These are phyloP conservation scores for Annulohypoxylon stygium DNA, from an alignment of 495 filamentous ascomycete genomes.

Conservation along the genomic window DNA sequence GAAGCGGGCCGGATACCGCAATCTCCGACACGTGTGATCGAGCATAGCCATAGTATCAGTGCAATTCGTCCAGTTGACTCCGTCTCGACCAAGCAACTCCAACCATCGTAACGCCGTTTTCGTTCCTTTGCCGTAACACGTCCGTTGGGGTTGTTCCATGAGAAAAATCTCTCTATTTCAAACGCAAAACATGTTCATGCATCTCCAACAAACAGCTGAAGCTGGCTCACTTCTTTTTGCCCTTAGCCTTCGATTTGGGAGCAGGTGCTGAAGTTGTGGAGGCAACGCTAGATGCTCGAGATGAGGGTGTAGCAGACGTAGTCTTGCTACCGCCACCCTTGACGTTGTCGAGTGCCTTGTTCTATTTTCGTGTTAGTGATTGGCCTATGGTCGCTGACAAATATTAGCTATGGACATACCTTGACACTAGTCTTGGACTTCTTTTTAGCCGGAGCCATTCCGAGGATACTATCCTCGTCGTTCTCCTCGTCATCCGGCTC, in stretches of 20 bases:
- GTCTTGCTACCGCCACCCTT: slow-evolving; percentile 68
- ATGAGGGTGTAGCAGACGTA: slow-evolving; percentile 67
- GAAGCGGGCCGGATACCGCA: neutral
- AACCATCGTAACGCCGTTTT: slow-evolving; percentile 24
- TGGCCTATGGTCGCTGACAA: neutral
- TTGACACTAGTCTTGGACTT: slow-evolving; percentile 83
- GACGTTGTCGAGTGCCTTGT: slow-evolving; percentile 72
- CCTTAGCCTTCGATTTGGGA: slow-evolving; percentile 63
- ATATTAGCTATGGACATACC: slow-evolving; percentile 55
- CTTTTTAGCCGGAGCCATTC: slow-evolving; percentile 87
- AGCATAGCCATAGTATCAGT: neutral
- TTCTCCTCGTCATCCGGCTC: slow-evolving; percentile 82
- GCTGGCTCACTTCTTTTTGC: slow-evolving; percentile 65
- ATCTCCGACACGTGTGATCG: neutral
- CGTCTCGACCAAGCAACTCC: slow-evolving; percentile 6
- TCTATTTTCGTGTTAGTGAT: slow-evolving; percentile 58
- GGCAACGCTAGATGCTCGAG: slow-evolving; percentile 66
- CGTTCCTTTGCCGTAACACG: slow-evolving; percentile 24
- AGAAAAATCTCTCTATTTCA: neutral
- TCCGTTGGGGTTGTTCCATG: neutral
- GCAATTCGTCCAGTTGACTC: slow-evolving; percentile 8
- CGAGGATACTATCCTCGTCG: slow-evolving; percentile 81
- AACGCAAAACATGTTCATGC: no score
- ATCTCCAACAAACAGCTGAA: neutral
- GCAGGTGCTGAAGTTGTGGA: slow-evolving; percentile 60